Evolutionary conservation across 345 rosid genomes (phyloP).

Genomic region (Erodium maritimum): DNA sequence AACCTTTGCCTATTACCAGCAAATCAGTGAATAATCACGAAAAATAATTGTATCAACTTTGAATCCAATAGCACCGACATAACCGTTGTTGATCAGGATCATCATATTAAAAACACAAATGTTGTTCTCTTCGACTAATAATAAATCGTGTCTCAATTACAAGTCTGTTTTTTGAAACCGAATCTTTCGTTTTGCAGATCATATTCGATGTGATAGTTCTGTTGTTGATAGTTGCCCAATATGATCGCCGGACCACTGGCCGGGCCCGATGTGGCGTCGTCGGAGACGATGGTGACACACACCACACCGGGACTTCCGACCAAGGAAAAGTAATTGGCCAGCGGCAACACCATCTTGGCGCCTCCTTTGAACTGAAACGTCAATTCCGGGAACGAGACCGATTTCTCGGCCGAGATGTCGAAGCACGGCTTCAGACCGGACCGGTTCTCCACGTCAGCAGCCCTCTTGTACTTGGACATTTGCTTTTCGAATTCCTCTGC

Average conservation of each 20-base stretch:
- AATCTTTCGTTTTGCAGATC: constrained; percentile 59
- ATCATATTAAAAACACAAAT: too few species aligned
- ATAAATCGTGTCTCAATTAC: constrained; percentile 8
- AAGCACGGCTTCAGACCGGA: constrained; percentile 62
- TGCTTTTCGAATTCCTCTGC: constrained; percentile 46
- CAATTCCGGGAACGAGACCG: constrained; percentile 33
- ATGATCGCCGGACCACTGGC: constrained; percentile 65
- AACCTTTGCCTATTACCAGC: too few species aligned
- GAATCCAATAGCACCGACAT: too few species aligned
- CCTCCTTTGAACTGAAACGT: constrained; percentile 74
- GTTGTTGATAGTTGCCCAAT: constrained; percentile 74
- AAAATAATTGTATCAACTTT: too few species aligned
- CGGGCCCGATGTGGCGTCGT: constrained; percentile 9
- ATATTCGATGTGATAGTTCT: constrained; percentile 60
- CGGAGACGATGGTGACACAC: constrained; percentile 45
- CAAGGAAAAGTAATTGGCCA: constrained; percentile 45
- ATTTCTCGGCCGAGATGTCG: constrained; percentile 36
- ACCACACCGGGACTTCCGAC: constrained; percentile 19
- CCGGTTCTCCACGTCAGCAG: constrained; percentile 23
- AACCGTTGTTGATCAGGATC: too few species aligned
- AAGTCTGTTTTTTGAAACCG: constrained; percentile 50
- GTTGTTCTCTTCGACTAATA: too few species aligned
- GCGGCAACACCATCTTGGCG: constrained; percentile 56
- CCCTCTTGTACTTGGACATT: constrained; percentile 44
- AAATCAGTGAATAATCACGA: too few species aligned